phyloP scores from a whole-genome alignment of 2,329 filamentous ascomycete genomes.

The Ceratocystis destructans region DNA sequence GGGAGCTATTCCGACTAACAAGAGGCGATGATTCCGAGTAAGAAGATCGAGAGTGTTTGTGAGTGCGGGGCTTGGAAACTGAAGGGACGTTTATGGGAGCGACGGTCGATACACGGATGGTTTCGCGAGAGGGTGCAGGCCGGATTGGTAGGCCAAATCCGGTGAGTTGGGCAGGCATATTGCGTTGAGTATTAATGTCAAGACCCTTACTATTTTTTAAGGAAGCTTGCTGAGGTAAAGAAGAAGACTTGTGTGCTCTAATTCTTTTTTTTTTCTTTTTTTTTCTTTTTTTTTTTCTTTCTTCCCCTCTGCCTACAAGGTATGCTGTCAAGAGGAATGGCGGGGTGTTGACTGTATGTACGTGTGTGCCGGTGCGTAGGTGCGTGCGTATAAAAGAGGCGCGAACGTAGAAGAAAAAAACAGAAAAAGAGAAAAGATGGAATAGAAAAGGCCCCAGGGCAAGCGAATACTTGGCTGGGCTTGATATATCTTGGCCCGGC shows the following conservation, averaged over 20 bases:
- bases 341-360: background rate
- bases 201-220: background rate
- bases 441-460: background rate
- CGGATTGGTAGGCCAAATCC: slow-evolving; percentile 27
- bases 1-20: slow-evolving; percentile 44
- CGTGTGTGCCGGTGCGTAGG: slow-evolving; percentile 1
- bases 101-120: slow-evolving; percentile 16
- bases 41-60: slow-evolving; percentile 49
- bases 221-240: slow-evolving; percentile 1
- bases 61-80: slow-evolving; percentile 26
- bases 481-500: background rate
- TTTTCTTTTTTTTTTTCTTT: background rate
- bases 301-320: background rate
- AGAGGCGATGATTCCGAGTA: slow-evolving; percentile 48
- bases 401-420: background rate
- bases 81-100: slow-evolving; percentile 16
- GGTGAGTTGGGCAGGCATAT: slow-evolving; percentile 27
- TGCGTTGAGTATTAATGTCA: slow-evolving; percentile 7
- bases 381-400: slow-evolving; percentile 2
- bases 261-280: background rate
- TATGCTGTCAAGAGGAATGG: slow-evolving; percentile 6
- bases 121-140: slow-evolving; percentile 25
- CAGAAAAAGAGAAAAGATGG: background rate
- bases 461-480: background rate
- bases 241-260: background rate